Base-by-base conservation (phyloP, 2,329 filamentous ascomycete genomes). In the Coniochaeta hoffmannii region DNA sequence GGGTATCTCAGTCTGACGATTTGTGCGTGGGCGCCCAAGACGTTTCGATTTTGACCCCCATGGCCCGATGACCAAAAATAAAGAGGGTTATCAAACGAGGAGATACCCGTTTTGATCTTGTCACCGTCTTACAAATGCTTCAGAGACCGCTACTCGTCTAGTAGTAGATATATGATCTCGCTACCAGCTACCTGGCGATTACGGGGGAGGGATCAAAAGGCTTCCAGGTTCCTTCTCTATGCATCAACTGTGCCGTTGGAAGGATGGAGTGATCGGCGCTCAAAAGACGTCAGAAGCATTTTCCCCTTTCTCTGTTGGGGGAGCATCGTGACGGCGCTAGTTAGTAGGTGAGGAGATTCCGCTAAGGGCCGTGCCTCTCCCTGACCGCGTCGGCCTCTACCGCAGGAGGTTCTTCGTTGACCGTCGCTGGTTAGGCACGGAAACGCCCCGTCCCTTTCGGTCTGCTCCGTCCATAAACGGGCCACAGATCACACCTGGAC, bases 321-420 rank as follows among this genome's bases (percentile, higher is more conserved):
- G 7, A 19, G 12, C 41, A 24, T 26, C 41, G 41, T 46, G 41
- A 46, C 26, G 19, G 41, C 41, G 41, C 49, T 50, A 34, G n/a
- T n/a, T n/a, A n/a, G n/a, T n/a, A n/a, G 49, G 49, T 32, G 30
- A 34, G 28, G 2, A 30, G 15, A 50, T 28, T 50, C 41, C 19
- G 41, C 41, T 31, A 53, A 53, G 50, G 50, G 24, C 34, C 50
- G 50, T 31, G 31, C 50, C 50, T 53, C 34, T n/a, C 50, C 50
- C 24, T 50, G 28, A 3, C 15, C 30, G 15, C 28, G 7, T 31
- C 49, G 28, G 28, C 49, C 49, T 50, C n/a, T n/a, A n/a, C n/a
- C n/a, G n/a, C n/a, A n/a, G n/a, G n/a, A 34, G 49, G 32, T 4
- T 50, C 24, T 30, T 53, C 31, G 50, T 53, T 53, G 17, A 53